These are phyloP conservation scores for Leonotis leonurus DNA, from an alignment of 257 asterid species.

Conservation along the genomic window DNA sequence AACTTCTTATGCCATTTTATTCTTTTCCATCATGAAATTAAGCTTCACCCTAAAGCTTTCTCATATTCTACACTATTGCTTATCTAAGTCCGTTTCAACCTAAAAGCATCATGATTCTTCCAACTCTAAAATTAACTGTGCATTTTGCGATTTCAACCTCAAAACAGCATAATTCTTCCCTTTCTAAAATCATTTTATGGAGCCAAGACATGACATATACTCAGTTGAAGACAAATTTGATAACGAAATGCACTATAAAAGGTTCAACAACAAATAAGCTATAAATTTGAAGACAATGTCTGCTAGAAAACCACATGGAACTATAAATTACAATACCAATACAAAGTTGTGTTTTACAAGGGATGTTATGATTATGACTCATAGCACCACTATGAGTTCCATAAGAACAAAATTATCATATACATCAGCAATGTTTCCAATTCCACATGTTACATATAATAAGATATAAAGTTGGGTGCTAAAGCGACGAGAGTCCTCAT, in stretches of 20 bases:
- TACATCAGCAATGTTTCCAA: conserved; percentile 7
- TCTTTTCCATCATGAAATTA: conserved; percentile 32
- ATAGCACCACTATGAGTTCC: conserved; percentile 3
- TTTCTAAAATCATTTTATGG: neutral
- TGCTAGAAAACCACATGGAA: neutral
- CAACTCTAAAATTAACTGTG: conserved; percentile 1
- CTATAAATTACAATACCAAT: neutral
- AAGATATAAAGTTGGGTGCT: conserved; percentile 13
- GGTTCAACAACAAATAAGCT: neutral
- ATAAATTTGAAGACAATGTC: neutral
- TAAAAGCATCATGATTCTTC: conserved; percentile 11
- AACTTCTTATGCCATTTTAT: conserved; percentile 30
- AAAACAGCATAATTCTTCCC: neutral
- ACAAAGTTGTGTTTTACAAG: conserved; percentile 1
- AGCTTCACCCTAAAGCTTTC: conserved; percentile 40
- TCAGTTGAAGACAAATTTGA: neutral
- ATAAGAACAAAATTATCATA: neutral
- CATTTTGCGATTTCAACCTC: neutral
- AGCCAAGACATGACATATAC: neutral
- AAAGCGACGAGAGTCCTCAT: neutral
- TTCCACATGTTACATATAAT: conserved; percentile 19
- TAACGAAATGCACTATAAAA: neutral
- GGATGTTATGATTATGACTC: conserved; percentile 12
- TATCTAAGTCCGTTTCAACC: conserved; percentile 22
- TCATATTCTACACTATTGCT: conserved; percentile 20